Percentiles rank a stretch among this genome's conserved stretches.
Evolutionary conservation across 495 filamentous ascomycete genomes (phyloP).

Genomic region (Neurospora tetraspora): DNA sequence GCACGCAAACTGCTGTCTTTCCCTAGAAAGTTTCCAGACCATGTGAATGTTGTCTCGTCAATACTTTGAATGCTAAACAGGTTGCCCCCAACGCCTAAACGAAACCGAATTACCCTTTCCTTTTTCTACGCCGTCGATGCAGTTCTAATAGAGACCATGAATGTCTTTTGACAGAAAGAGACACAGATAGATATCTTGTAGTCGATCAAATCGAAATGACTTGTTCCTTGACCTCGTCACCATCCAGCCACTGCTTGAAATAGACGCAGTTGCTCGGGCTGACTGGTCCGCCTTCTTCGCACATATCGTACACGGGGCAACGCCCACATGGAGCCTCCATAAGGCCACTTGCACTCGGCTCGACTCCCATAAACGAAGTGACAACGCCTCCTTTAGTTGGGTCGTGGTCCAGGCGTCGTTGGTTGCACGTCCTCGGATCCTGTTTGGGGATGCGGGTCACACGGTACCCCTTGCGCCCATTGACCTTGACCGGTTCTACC

Average conservation of each 20-base stretch:
- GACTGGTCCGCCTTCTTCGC: conserved; percentile 77
- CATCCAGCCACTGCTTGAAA: conserved; percentile 68
- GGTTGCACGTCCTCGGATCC: conserved; percentile 22
- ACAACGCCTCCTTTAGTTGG: background rate
- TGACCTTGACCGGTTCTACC: conserved; percentile 46
- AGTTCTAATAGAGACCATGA: background rate
- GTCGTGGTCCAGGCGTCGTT: conserved; percentile 32
- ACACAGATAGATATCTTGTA: background rate
- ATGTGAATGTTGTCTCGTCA: background rate
- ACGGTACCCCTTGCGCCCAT: conserved; percentile 31
- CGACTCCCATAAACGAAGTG: conserved; percentile 18
- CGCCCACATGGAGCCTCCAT: conserved; percentile 83
- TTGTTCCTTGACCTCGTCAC: conserved; percentile 1
- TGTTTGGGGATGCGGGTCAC: conserved; percentile 40
- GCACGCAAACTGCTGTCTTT: background rate
- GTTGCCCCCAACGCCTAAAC: background rate
- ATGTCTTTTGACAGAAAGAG: background rate
- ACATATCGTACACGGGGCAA: conserved; percentile 91
- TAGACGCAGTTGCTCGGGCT: conserved; percentile 87
- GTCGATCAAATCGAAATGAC: background rate
- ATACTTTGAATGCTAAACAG: background rate
- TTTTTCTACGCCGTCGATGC: background rate
- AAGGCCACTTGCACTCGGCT: conserved; percentile 48
- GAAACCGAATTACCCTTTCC: background rate
- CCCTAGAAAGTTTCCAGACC: background rate